Evolutionary conservation across 2,329 filamentous ascomycete species (phyloP).

Genomic region (Penicillium capsulatum): DNA sequence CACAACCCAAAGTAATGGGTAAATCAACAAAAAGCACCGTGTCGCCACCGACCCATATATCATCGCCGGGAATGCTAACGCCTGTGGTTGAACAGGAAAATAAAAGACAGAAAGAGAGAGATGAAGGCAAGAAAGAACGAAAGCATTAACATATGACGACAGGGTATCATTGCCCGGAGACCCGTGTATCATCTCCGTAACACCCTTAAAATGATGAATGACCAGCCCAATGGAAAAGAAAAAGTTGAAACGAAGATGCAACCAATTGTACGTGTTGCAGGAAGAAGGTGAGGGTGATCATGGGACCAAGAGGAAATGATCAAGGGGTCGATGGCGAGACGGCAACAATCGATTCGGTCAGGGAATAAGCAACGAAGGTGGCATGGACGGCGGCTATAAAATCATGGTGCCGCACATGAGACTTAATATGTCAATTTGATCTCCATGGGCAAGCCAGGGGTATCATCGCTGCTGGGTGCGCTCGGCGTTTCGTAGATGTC

Average conservation of each 20-base stretch:
- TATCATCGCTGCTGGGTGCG: slow-evolving; percentile 7
- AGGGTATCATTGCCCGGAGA: slow-evolving; percentile 42
- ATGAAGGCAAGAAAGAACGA: slow-evolving; percentile 2
- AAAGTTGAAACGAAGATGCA: too few relatives aligned
- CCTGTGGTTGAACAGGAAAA: slow-evolving; percentile 9
- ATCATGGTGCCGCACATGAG: too few relatives aligned
- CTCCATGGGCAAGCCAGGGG: slow-evolving; percentile 39
- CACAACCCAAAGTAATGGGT: slow-evolving; percentile 4
- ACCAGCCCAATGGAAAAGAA: slow-evolving; percentile 17
- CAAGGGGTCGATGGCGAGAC: not conserved
- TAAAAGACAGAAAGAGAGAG: too few relatives aligned
- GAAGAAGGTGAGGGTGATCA: not conserved
- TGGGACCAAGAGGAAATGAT: too few relatives aligned
- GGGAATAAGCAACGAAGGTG: slow-evolving; percentile 2
- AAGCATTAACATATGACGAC: slow-evolving; percentile 24
- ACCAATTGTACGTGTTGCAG: too few relatives aligned
- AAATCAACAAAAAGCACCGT: slow-evolving; percentile 14
- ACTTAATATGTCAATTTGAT: slow-evolving; percentile 53
- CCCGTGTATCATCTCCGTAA: slow-evolving; percentile 42
- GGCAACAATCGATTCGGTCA: not conserved
- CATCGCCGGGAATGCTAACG: slow-evolving; percentile 22
- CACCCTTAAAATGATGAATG: slow-evolving; percentile 22
- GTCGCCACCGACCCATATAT: slow-evolving; percentile 22
- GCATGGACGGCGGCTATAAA: too few relatives aligned
- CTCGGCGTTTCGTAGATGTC: slow-evolving; percentile 57